Evolutionary conservation across 176 grass and related monocot genomes (phyloP).

Genomic region (Raddia guianensis): DNA sequence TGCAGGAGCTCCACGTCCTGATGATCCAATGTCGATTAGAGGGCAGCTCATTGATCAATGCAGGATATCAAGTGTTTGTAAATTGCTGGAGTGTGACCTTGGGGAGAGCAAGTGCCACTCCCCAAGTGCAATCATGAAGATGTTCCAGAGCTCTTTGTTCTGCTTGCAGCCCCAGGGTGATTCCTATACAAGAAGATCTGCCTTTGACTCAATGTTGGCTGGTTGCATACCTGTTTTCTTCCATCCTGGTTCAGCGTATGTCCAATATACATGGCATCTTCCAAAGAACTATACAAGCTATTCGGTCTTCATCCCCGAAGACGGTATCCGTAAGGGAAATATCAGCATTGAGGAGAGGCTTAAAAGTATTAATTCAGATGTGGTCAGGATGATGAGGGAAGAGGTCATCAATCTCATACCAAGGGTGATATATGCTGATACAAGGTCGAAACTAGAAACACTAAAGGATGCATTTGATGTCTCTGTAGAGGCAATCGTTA

Average conservation of each 20-base stretch:
- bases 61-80: constrained; percentile 71
- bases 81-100: constrained; percentile 88
- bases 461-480: constrained; percentile 92
- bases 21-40: constrained; percentile 82
- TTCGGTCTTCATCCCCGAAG: constrained; percentile 92
- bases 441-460: constrained; percentile 86
- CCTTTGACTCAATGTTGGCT: constrained; percentile 94
- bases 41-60: constrained; percentile 87
- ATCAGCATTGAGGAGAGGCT: constrained; percentile 73
- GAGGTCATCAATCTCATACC: constrained; percentile 92
- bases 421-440: constrained; percentile 87
- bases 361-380: constrained; percentile 58
- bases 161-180: constrained; percentile 97
- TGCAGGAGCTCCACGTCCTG: constrained; percentile 88
- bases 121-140: constrained; percentile 87
- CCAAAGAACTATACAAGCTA: constrained; percentile 90
- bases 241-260: constrained; percentile 91
- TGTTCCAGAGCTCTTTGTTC: constrained; percentile 95
- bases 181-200: constrained; percentile 90
- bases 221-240: constrained; percentile 98
- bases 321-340: constrained; percentile 59
- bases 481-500: constrained; percentile 73
- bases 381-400: constrained; percentile 75
- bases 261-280: constrained; percentile 95
- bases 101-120: constrained; percentile 97